Percentiles rank a stretch among this genome's conserved stretches.
phyloP scores from a whole-genome alignment of 495 filamentous ascomycete genomes.

The Podospora pseudoanserina region DNA sequence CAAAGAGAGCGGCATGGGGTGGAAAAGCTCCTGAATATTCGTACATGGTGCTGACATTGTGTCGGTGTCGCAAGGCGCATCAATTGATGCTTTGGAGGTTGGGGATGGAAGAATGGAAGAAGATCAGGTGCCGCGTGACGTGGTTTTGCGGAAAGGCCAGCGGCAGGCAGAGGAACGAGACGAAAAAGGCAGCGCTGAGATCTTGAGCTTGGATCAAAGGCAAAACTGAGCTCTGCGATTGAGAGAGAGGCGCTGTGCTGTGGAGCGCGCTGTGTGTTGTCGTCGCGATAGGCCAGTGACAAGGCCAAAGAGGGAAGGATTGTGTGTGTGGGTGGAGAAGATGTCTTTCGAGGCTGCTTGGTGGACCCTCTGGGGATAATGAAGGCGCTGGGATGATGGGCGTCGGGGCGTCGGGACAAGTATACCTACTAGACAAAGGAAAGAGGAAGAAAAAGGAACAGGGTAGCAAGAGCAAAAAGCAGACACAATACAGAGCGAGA shows the following conservation, averaged over 20 bases:
- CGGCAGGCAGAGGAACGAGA: not conserved
- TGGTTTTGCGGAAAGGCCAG: conserved; percentile 5
- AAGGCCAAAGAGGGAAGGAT: not conserved
- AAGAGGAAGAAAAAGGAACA: not conserved
- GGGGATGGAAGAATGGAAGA: not conserved
- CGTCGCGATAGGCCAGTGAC: not conserved
- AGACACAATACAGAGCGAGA: too few relatives aligned
- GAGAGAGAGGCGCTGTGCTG: too few relatives aligned
- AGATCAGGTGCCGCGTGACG: conserved; percentile 7
- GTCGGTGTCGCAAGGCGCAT: conserved; percentile 20
- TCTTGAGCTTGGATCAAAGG: not conserved
- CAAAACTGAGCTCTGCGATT: not conserved
- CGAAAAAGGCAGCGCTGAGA: not conserved
- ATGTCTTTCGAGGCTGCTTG: not conserved
- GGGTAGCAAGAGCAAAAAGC: not conserved
- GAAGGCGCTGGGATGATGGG: too few relatives aligned
- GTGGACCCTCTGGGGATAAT: not conserved
- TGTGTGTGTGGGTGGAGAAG: not conserved
- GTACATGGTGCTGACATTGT: conserved; percentile 34
- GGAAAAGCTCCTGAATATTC: conserved; percentile 1
- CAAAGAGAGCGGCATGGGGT: not conserved
- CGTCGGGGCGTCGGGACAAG: too few relatives aligned
- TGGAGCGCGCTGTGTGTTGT: not conserved
- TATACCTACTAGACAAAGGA: not conserved
- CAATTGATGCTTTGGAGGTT: conserved; percentile 17